Evolutionary conservation across 2,329 filamentous ascomycete species (phyloP).

Genomic region (Sarocladium kiliense): DNA sequence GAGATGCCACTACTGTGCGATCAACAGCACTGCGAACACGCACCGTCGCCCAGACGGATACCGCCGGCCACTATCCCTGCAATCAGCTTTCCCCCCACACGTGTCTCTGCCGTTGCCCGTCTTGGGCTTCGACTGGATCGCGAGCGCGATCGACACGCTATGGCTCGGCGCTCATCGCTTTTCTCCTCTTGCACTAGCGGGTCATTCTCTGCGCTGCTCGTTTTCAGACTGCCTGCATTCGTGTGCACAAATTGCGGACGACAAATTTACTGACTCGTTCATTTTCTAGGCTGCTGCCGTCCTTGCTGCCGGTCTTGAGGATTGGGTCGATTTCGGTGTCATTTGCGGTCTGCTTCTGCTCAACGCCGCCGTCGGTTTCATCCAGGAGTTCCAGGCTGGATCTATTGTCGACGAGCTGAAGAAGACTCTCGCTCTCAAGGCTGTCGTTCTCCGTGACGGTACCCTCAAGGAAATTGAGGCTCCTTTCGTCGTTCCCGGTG

Average conservation of each 20-base stretch:
- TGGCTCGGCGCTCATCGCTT: background rate
- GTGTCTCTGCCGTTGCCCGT: background rate
- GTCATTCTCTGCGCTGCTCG: background rate
- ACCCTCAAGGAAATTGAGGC: slow-evolving; percentile 74
- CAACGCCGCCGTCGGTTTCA: slow-evolving; percentile 80
- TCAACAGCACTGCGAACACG: background rate
- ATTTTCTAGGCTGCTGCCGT: slow-evolving; percentile 60
- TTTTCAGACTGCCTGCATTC: background rate
- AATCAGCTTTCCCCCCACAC: background rate
- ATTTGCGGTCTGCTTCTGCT: slow-evolving; percentile 79
- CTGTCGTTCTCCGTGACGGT: slow-evolving; percentile 76
- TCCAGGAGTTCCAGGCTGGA: slow-evolving; percentile 85
- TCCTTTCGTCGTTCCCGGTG: slow-evolving; percentile 79
- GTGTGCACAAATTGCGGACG: background rate
- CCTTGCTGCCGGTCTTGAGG: slow-evolving; percentile 75
- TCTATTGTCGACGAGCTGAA: slow-evolving; percentile 88
- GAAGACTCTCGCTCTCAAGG: slow-evolving; percentile 84
- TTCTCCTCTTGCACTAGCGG: background rate
- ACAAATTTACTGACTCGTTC: background rate
- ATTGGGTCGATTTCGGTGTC: slow-evolving; percentile 92
- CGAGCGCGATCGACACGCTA: slow-evolving; percentile 6
- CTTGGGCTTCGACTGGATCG: slow-evolving; percentile 6
- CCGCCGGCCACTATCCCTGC: slow-evolving; percentile 4
- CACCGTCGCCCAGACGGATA: background rate
- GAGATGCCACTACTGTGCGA: background rate